Conservation (phyloP, 176 grass and related monocot species). For the Carex parvula region DNA sequence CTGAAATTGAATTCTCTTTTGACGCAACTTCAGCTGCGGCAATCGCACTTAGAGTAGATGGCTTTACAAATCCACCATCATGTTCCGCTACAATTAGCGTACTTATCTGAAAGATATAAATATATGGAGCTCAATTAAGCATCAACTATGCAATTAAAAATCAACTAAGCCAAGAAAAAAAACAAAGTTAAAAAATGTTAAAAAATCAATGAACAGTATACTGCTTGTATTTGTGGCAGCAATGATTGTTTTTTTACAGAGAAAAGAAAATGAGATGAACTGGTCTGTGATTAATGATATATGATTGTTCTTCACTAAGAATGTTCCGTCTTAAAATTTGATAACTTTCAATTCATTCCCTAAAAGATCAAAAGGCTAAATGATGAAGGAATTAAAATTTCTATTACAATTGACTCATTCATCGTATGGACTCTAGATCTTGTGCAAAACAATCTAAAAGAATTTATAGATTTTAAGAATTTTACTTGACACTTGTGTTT, state of each 20-base stretch:
- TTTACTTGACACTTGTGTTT: neutral
- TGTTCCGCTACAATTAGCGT: constrained; percentile 78
- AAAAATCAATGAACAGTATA: neutral
- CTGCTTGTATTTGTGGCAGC: neutral
- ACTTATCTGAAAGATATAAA: constrained; percentile 42
- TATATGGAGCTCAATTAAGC: neutral
- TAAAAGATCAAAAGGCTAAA: neutral
- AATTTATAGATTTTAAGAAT: neutral
- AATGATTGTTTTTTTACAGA: neutral
- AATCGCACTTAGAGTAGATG: constrained; percentile 73
- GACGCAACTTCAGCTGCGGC: constrained; percentile 52
- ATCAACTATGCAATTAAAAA: neutral
- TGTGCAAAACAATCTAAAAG: neutral
- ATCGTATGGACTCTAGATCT: neutral
- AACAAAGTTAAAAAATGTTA: neutral
- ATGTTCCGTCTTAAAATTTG: neutral
- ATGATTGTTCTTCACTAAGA: neutral
- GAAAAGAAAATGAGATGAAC: neutral
- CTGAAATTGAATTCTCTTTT: constrained; percentile 53
- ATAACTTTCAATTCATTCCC: neutral
- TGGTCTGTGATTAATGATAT: neutral
- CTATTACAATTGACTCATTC: neutral
- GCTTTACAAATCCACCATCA: constrained; percentile 73
- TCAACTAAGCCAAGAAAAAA: neutral
- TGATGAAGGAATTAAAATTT: neutral